These are phyloP conservation scores for Solanum paucissectum DNA, from an alignment of 257 asterid species.

Conservation along the genomic window DNA sequence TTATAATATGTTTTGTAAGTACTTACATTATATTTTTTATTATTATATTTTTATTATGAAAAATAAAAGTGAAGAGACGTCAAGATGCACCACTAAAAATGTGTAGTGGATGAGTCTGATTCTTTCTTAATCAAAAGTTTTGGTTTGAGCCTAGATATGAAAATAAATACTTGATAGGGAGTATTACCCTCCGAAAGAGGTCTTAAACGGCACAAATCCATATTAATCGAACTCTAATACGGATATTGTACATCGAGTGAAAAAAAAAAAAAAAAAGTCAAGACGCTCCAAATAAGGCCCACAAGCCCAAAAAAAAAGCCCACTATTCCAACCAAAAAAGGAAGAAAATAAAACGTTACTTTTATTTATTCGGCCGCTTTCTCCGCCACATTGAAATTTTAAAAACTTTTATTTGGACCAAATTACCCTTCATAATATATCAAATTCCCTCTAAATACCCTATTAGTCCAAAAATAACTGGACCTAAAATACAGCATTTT, in stretches of 20 bases:
- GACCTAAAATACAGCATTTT: background rate
- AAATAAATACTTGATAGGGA: background rate
- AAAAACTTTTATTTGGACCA: conserved; percentile 21
- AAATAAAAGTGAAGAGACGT: background rate
- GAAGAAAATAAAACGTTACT: conserved; percentile 26
- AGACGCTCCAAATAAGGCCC: conserved; percentile 8
- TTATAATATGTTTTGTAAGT: background rate
- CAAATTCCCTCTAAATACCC: background rate
- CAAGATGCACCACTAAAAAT: no score
- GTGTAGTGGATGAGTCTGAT: no score
- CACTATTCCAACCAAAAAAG: background rate
- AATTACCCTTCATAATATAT: conserved; percentile 18
- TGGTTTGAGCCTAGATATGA: no score
- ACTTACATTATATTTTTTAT: background rate
- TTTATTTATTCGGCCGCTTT: background rate
- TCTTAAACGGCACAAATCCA: fast-evolving
- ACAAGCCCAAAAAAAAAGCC: conserved; percentile 5
- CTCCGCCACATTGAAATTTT: conserved; percentile 50
- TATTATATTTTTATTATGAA: background rate
- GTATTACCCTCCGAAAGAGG: background rate
- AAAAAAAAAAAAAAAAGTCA: background rate
- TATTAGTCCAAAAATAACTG: background rate
- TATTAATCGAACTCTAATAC: background rate
- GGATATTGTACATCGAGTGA: fast-evolving
- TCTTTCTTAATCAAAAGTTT: no score